Evolutionary conservation across 2,329 filamentous ascomycete genomes (phyloP), one percentile per base, ranked within the genome.

Genomic region (Clonostachys sp.): DNA sequence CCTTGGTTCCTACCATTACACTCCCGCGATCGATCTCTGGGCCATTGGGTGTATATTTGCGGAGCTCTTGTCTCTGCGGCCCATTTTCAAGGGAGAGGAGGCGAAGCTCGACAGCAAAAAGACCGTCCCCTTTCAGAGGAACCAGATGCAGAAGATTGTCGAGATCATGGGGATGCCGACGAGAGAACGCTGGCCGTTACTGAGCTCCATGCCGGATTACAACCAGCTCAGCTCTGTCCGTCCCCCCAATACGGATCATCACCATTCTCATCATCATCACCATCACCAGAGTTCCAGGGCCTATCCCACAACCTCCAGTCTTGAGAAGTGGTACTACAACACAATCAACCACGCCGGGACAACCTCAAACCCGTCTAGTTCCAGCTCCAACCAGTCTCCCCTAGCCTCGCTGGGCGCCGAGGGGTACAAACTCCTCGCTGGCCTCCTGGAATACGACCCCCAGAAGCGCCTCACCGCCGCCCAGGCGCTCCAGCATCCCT

Each of bases 31-130:
- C 54, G 94, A 99, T 65, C 84, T 97, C 66, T 99, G 94, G 94
- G 94, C 94, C 4, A 84, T 99, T 1, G 94, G 94, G 1, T 99
- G 94, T 65, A 99, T 99, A 59, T 97, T 99, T 61, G 94, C 94
- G 3, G 94, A 99, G 65, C 75, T 99, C 4, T 72, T 99, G 0
- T 91, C 89, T 2, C 72, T 99, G 5, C 80, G 92, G 1, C 94
- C 94, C 0, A 97, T 99, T 47, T 99, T 99, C 67, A 99, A 99
- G 63, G 94, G 94, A 0, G 94, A 99, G 61, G 94, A 99, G 67
- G 94, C 94, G 14, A 99, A 99, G 70, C 96, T 97, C 87, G 94
- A 99, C 66, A 89, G 82, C 57, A 99, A 99, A 68, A 97, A 97
- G 71, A 94, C 89, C 1, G 91, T 97, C 0, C 94, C 94, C 0